Evolutionary conservation across 2,329 filamentous ascomycete genomes (phyloP), one percentile per base, ranked within the genome.

Genomic region (Sporothrix pallida): DNA sequence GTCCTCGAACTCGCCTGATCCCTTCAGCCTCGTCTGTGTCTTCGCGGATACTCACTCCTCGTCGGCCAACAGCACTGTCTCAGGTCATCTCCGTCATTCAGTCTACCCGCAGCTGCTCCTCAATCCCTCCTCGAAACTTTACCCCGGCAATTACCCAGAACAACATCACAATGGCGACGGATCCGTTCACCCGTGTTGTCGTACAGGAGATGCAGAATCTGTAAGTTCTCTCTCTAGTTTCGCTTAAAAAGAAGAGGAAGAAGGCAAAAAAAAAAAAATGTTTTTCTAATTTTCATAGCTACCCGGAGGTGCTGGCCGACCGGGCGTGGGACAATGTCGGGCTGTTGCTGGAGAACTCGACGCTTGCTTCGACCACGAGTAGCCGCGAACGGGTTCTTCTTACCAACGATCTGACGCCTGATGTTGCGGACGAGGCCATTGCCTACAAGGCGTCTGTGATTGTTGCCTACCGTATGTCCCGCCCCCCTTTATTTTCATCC

Each of bases 291-390:
- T 6, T 37, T 37, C 31, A 37, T 37, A 96, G 94, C 74, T 99
- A 97, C 80, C 96, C 96, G 0, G 93, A 97, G 80, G 90, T 90
- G 75, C 86, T 98, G 58, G 96, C 96, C 10, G 96, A 98, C 80
- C 91, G 91, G 78, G 90, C 92, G 77, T 99, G 95, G 88, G 96
- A 99, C 81, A 99, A 99, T 80, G 97, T 97, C n/a, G 96, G 96
- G 69, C 87, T 98, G 71, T 87, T 97, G 69, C 78, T 87, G 72
- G 83, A 83, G 75, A 85, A 85, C 77, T 65, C 72, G 62, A 78
- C 23, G 0, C 73, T 81, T 37, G 70, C 79, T 17, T 79, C 82
- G 73, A 74, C 76, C 13, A 75, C 78, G 69, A 76, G 75, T 48
- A 79, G 80, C 65, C 65, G n/a, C 42, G n/a, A 76, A 2, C 81